Base-by-base conservation (phyloP, 2,329 filamentous ascomycete species). In the Scolecobasidium constrictum region DNA sequence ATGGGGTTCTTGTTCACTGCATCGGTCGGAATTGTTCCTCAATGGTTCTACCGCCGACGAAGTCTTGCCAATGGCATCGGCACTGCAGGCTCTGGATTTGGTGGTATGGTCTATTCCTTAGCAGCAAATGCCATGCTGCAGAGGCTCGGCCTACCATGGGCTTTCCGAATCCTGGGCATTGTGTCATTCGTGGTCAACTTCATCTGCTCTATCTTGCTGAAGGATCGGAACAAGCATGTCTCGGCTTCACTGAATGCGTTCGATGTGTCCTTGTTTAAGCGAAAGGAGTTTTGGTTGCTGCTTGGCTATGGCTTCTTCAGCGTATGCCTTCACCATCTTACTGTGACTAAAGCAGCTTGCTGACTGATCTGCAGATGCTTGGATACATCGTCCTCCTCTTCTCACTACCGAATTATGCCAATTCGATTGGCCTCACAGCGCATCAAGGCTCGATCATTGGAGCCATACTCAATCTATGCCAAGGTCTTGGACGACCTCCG, bases 351-450 rank as follows among this genome's bases (percentile, higher is more conserved):
- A n/a, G n/a, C 26, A 31, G 9, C 9, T 31, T 9, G 9, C 9
- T 31, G 9, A 31, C 9, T 31, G 26, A 9, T 9, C n/a, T 9
- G n/a, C n/a, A 31, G 26, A 76, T 88, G 62, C 63, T 90, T 12
- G 82, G 73, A 4, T 90, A 90, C 52, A 71, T 84, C 19, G 80
- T 86, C 4, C 68, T 87, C n/a, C 71, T 87, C 35, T 90, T 87
- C 60, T 82, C 77, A 9, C 63, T 88, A 36, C 78, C 83, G 12
- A 83, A 81, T 56, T 90, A 86, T 54, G 80, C 80, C 28, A 70
- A 73, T 44, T 71, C 70, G 4, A 73, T 87, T 35, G 83, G 83
- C 1, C 71, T 87, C 21, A 68, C 69, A 1, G 67, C 81, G 2
- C 68, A 73, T 4, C 77, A 88, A 53, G 83, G 81, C 5, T 78